These are phyloP conservation scores for Aspergillus pseudotamarii DNA, from an alignment of 2,329 filamentous ascomycete genomes.

Conservation along the genomic window DNA sequence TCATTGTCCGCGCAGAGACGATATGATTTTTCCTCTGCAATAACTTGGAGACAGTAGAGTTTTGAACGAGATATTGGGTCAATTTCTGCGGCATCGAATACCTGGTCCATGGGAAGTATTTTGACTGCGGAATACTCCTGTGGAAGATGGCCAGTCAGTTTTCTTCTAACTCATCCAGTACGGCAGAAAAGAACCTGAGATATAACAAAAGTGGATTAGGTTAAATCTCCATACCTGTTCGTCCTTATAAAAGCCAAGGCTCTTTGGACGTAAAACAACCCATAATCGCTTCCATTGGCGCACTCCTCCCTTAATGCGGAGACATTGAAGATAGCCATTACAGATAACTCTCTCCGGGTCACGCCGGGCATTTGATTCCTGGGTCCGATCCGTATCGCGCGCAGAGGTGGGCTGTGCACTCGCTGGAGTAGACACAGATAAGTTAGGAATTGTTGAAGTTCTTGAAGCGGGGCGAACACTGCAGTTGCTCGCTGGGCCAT, in stretches of 20 bases:
- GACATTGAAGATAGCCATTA: conserved; percentile 85
- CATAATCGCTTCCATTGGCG: conserved; percentile 94
- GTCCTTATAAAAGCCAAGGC: conserved; percentile 89
- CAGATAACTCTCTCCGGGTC: conserved; percentile 89
- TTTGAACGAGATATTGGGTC: conserved; percentile 85
- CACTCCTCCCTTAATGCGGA: conserved; percentile 78
- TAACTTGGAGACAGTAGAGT: conserved; percentile 84
- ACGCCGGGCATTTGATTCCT: conserved; percentile 55
- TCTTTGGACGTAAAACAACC: conserved; percentile 84
- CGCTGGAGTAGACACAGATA: conserved; percentile 31
- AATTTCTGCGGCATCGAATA: conserved; percentile 91
- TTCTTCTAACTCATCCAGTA: background rate
- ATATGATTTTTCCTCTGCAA: conserved; percentile 86
- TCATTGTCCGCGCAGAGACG: conserved; percentile 78
- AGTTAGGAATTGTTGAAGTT: conserved; percentile 30
- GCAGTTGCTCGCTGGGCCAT: conserved; percentile 45
- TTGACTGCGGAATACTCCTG: conserved; percentile 84
- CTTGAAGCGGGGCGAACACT: conserved; percentile 29
- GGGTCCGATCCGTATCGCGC: conserved; percentile 66
- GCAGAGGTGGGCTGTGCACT: conserved; percentile 36
- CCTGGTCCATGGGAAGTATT: conserved; percentile 74
- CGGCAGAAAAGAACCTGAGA: background rate
- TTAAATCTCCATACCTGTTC: conserved; percentile 52
- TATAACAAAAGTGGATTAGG: background rate
- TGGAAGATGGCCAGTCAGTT: background rate